These are phyloP conservation scores for Pseudomicrostroma phylloplanum DNA, from an alignment of 1,284 basidiomycete genomes.

Conservation along the genomic window DNA sequence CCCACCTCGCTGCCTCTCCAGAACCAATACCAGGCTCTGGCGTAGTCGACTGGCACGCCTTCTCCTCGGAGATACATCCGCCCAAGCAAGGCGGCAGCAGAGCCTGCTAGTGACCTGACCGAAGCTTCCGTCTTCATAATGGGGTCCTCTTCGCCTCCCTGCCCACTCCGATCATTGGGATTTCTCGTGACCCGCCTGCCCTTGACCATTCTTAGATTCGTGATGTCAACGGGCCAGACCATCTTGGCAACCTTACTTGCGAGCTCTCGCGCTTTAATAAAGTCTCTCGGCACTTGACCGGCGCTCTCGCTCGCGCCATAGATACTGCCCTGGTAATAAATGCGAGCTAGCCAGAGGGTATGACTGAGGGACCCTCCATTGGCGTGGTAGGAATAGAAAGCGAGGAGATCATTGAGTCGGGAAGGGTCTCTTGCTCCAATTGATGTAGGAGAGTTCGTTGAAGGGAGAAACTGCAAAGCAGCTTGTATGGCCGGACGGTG, in stretches of 20 bases:
- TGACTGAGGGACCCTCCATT: slow-evolving; percentile 27
- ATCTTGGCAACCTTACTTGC: slow-evolving; percentile 25
- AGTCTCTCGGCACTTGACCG: slow-evolving; percentile 38
- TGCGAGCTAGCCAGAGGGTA: slow-evolving; percentile 31
- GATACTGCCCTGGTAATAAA: slow-evolving; percentile 46
- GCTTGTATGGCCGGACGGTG: slow-evolving; percentile 73
- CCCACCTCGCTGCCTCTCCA: slow-evolving; percentile 64
- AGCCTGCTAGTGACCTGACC: slow-evolving; percentile 19
- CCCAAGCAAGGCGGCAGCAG: slow-evolving; percentile 58
- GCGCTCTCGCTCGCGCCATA: slow-evolving; percentile 37
- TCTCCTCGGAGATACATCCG: slow-evolving; percentile 91
- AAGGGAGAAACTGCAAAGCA: slow-evolving; percentile 48
- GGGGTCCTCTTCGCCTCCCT: slow-evolving; percentile 23
- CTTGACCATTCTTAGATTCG: not conserved
- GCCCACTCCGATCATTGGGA: not conserved
- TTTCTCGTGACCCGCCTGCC: not conserved
- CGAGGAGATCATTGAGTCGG: slow-evolving; percentile 69
- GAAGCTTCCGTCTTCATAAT: slow-evolving; percentile 28
- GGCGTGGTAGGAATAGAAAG: slow-evolving; percentile 53
- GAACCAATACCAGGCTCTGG: slow-evolving; percentile 85
- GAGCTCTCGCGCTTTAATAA: slow-evolving; percentile 26
- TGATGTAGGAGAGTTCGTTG: slow-evolving; percentile 12
- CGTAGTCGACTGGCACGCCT: slow-evolving; percentile 71
- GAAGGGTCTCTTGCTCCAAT: slow-evolving; percentile 19
- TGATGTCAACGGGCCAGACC: slow-evolving; percentile 42